Percentiles rank a stretch among this genome's conserved stretches.
These are phyloP conservation scores for Chionographis japonica DNA, from an alignment of 106 monocot species.

Conservation along the genomic window DNA sequence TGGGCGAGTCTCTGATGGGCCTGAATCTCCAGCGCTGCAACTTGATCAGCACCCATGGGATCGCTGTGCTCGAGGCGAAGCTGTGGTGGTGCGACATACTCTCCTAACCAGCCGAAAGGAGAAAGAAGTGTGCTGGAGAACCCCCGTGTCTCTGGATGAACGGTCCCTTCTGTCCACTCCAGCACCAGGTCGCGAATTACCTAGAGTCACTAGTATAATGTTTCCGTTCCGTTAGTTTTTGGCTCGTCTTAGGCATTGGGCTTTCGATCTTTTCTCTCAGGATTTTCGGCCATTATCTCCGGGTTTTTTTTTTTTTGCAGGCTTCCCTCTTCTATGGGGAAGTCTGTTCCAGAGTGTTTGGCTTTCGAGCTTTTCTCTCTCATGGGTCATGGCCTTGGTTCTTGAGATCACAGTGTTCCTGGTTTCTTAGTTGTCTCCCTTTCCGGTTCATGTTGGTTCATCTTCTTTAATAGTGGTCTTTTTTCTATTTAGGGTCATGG, in stretches of 20 bases:
- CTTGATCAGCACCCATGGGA: conserved; percentile 30
- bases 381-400: conserved; percentile 22
- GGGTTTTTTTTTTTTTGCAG: conserved; percentile 43
- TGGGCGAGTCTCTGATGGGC: conserved; percentile 39
- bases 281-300: conserved; percentile 16
- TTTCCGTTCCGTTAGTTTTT: conserved; percentile 19
- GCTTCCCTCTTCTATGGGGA: neutral
- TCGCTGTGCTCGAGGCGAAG: conserved; percentile 56
- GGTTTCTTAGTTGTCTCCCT: conserved; percentile 14
- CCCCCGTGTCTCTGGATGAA: too few relatives aligned
- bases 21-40: conserved; percentile 77
- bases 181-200: neutral
- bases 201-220: neutral
- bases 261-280: conserved; percentile 20
- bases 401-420: conserved; percentile 17
- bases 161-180: neutral
- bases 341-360: conserved; percentile 17
- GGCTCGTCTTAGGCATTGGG: conserved; percentile 19
- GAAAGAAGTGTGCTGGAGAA: neutral
- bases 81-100: conserved; percentile 82
- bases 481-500: conserved; percentile 17
- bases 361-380: conserved; percentile 22
- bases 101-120: conserved; percentile 19
- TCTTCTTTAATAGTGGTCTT: neutral
- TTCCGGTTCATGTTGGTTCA: neutral